Percentiles rank a stretch among this genome's conserved stretches.
Conservation (phyloP, 1,284 basidiomycete genomes). For the Wolfiporia cocos region DNA sequence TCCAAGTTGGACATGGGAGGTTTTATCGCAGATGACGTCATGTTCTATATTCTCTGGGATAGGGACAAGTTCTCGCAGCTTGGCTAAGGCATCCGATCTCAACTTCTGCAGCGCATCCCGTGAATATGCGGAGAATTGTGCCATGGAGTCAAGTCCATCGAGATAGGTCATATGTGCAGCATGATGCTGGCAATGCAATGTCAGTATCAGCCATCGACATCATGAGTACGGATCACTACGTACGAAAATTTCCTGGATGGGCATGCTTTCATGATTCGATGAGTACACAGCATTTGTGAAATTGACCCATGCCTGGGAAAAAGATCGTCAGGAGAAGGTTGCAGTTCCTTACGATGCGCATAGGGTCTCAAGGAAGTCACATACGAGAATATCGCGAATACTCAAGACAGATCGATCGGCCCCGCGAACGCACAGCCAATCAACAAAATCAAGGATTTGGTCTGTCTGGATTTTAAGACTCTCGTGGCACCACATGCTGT, state of each 20-base stretch:
- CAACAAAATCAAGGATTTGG: conserved; percentile 73
- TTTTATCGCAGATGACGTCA: conserved; percentile 29
- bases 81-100: conserved; percentile 40
- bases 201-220: background rate
- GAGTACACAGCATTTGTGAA: conserved; percentile 73
- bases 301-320: conserved; percentile 78
- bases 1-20: conserved; percentile 56
- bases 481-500: conserved; percentile 63
- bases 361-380: too few relatives aligned
- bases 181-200: conserved; percentile 54
- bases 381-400: conserved; percentile 85
- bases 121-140: conserved; percentile 59
- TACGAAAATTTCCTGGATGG: conserved; percentile 62
- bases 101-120: conserved; percentile 40
- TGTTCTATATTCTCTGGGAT: conserved; percentile 25
- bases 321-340: conserved; percentile 1
- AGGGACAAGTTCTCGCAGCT: conserved; percentile 49
- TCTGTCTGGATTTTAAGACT: conserved; percentile 56
- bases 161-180: conserved; percentile 84
- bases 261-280: conserved; percentile 31
- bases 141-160: conserved; percentile 77
- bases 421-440: conserved; percentile 71
- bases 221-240: conserved; percentile 28
- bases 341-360: background rate
- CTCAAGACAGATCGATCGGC: conserved; percentile 69